phyloP scores from a whole-genome alignment of 352 stramenopile species.

The Globisporangium abappressorium region DNA sequence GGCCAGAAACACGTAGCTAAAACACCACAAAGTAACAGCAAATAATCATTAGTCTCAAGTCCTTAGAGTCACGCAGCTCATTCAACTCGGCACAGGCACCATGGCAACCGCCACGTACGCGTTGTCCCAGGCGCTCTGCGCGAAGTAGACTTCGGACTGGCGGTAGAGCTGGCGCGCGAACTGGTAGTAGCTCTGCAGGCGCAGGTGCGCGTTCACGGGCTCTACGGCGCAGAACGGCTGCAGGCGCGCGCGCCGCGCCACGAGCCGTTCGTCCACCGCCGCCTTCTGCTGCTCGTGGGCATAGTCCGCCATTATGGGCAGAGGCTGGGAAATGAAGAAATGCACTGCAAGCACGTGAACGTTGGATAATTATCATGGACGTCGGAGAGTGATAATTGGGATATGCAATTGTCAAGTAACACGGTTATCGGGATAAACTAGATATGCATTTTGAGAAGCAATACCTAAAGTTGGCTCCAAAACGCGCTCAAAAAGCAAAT shows the following conservation, averaged over 20 bases:
- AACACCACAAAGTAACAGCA: not conserved
- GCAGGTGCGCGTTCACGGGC: conserved; percentile 60
- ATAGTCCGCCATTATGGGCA: conserved; percentile 3
- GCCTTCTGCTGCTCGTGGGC: conserved; percentile 15
- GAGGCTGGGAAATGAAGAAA: not conserved
- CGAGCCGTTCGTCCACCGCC: conserved; percentile 55
- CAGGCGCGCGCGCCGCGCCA: conserved; percentile 51
- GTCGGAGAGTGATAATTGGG: too few relatives aligned
- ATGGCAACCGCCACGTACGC: conserved; percentile 37
- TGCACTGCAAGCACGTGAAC: too few relatives aligned
- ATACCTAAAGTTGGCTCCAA: too few relatives aligned
- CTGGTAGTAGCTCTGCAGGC: conserved; percentile 67
- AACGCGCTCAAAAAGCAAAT: conserved; percentile 1
- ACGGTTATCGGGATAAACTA: not conserved
- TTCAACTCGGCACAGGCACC: not conserved
- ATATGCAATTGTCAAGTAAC: not conserved
- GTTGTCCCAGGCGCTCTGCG: conserved; percentile 62
- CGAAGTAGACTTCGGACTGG: conserved; percentile 69
- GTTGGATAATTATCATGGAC: too few relatives aligned
- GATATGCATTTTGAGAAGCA: not conserved
- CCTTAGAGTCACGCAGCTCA: not conserved
- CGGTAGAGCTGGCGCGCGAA: conserved; percentile 71
- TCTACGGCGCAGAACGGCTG: conserved; percentile 60
- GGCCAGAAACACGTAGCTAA: conserved; percentile 80
- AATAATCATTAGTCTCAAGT: not conserved